Evolutionary conservation across 164 flowering plant genomes (phyloP), one percentile per base, ranked within the genome.

Genomic region (Annona squamosa): DNA sequence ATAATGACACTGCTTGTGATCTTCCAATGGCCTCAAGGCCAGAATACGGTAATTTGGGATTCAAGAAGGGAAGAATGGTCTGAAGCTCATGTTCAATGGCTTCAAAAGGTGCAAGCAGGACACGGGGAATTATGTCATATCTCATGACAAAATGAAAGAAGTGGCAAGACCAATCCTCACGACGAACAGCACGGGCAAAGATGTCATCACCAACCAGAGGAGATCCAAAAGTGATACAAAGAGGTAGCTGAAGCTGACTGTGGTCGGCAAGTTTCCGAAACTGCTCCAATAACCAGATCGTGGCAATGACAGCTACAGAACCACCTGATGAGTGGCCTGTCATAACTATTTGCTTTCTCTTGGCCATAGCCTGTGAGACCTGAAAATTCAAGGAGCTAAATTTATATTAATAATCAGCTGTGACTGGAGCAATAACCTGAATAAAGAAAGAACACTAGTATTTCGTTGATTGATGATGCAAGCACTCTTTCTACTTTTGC

Each of bases 291-390:
- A 83, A 78, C 93, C 91, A 87, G 13, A 93, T 72, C 44, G 94
- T 81, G n/a, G 91, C 89, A 17, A 90, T 80, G 19, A 82, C 75
- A 2, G 98, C 97, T 3, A 87, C 72, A 5, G 97, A 66, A 47
- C 88, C 95, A 17, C 92, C 98, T 0, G 86, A 82, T 0, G 97
- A 91, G 71, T 90, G 95, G 18, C 98, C 98, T n/a, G 98, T 78
- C 69, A 92, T 89, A 5, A 90, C 82, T 65, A 89, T 67, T 56
- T 78, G 85, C 84, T 82, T 92, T 12, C 68, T 70, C n/a, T 81
- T 78, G 13, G 18, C 56, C 70, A 81, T 68, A 52, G 88, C 90
- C 52, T 73, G 82, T 17, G 69, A 76, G 65, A 92, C 93, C 97
- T 91, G 84, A 68, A 68, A 79, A 67, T 52, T 72, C 64, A 47